Percentiles rank a stretch among this genome's conserved stretches.
phyloP scores from a whole-genome alignment of 768 basidiomycete genomes.

The Mrakia hoshinonis region DNA sequence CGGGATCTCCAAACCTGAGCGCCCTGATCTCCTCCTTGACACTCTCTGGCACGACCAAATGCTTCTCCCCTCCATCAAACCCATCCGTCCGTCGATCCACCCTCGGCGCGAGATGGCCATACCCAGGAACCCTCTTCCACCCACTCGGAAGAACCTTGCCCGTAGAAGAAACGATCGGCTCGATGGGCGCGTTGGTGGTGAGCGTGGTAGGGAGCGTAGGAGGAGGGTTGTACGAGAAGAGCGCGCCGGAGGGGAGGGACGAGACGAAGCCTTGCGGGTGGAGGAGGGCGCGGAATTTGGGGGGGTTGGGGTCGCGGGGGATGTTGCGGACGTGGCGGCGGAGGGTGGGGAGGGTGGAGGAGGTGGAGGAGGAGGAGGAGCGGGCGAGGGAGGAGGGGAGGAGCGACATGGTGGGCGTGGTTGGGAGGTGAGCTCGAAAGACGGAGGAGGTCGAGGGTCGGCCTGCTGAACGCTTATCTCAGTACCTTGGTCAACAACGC shows the following conservation, averaged over 20 bases:
- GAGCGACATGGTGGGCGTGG: no score
- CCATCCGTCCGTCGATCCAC: neutral
- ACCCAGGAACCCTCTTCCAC: slow-evolving; percentile 2
- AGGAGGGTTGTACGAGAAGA: slow-evolving; percentile 18
- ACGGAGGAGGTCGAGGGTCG: no score
- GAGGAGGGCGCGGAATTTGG: neutral
- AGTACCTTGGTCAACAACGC: no score
- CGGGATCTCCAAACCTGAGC: neutral
- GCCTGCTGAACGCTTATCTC: no score
- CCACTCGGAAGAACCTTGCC: neutral
- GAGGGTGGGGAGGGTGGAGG: neutral
- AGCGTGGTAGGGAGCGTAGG: neutral
- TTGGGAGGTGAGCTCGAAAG: no score
- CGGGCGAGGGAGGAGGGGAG: no score
- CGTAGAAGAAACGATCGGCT: slow-evolving; percentile 1
- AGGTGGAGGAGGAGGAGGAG: neutral
- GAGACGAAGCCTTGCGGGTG: neutral
- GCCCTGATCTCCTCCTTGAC: slow-evolving; percentile 1
- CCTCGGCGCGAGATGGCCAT: slow-evolving; percentile 18
- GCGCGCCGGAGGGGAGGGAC: neutral
- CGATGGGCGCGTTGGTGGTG: neutral
- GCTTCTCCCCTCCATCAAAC: neutral
- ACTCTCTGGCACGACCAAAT: neutral
- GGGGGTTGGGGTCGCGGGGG: neutral
- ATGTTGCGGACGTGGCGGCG: neutral